Conservation (phyloP, 169 alveolate genomes). For the Toxoplasma gondii region DNA sequence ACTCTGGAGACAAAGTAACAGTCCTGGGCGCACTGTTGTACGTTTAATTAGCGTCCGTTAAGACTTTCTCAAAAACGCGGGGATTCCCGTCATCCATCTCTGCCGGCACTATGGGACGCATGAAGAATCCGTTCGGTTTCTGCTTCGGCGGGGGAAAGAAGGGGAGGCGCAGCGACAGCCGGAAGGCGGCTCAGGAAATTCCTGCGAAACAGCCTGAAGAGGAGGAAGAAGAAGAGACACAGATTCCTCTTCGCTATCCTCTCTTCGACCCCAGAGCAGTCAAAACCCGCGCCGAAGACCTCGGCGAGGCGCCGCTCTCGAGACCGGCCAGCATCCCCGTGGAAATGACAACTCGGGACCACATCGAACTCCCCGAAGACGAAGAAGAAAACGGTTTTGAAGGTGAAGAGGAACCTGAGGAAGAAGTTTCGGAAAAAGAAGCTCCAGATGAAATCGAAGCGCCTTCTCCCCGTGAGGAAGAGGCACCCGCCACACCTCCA, state of each 20-base stretch:
- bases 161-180: background rate
- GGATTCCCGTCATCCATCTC: too few relatives aligned
- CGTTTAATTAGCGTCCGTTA: too few relatives aligned
- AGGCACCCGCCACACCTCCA: background rate
- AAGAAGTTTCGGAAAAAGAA: background rate
- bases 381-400: background rate
- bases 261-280: slow-evolving; percentile 9
- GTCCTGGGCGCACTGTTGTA: too few relatives aligned
- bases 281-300: background rate
- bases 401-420: background rate
- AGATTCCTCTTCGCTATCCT: slow-evolving; percentile 26
- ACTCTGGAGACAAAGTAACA: too few relatives aligned
- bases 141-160: slow-evolving; percentile 25
- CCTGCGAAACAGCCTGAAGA: background rate
- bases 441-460: background rate
- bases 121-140: slow-evolving; percentile 2
- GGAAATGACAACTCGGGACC: slow-evolving; percentile 8
- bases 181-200: slow-evolving; percentile 20
- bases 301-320: background rate
- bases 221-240: background rate
- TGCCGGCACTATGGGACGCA: background rate
- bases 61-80: too few relatives aligned
- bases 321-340: background rate
- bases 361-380: background rate
- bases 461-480: background rate